phyloP scores from a whole-genome alignment of 441 rosid genomes.

The Eutrema salsugineum region DNA sequence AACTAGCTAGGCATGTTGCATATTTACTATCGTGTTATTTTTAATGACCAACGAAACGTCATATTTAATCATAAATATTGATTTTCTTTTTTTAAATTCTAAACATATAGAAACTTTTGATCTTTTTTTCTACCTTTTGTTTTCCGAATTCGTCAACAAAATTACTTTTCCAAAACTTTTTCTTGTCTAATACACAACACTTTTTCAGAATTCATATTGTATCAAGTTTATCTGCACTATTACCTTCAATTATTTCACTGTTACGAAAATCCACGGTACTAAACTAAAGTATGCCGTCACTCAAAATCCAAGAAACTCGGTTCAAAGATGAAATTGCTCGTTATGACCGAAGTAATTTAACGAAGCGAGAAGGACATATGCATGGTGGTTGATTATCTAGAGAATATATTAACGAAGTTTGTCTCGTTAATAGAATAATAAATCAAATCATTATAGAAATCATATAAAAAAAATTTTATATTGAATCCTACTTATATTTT shows the following conservation, averaged over 20 bases:
- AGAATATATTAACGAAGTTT: no score
- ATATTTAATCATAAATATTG: neutral
- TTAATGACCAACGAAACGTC: neutral
- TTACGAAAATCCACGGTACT: neutral
- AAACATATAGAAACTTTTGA: neutral
- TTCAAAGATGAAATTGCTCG: neutral
- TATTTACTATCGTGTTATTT: neutral
- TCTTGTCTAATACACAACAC: neutral
- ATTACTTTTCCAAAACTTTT: neutral
- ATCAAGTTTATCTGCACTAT: neutral
- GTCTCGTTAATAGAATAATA: neutral
- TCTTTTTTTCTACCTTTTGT: neutral
- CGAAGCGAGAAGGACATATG: neutral
- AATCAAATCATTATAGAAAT: neutral
- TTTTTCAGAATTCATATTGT: neutral
- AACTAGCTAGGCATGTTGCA: neutral
- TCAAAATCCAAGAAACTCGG: neutral
- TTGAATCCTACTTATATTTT: neutral
- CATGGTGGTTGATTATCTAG: neutral
- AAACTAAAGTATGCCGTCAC: neutral
- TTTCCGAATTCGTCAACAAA: neutral
- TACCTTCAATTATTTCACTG: neutral
- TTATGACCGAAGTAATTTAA: neutral
- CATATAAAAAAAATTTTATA: neutral
- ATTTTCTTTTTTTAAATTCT: neutral